Evolutionary conservation across 768 basidiomycete genomes (phyloP).

Genomic region (Leccinum olivaceopallidum): DNA sequence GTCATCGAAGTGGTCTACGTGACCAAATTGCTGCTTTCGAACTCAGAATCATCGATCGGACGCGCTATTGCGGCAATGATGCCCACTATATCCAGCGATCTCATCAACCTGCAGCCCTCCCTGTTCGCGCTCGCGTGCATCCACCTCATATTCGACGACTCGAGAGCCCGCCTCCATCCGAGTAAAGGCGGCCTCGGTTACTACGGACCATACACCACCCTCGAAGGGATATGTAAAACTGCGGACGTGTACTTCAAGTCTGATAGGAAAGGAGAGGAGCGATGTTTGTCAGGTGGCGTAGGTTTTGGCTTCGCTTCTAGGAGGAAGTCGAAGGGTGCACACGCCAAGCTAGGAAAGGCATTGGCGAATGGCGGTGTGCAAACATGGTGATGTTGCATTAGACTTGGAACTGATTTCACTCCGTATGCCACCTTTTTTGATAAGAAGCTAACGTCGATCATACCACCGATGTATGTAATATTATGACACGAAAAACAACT

Average conservation of each 20-base stretch:
- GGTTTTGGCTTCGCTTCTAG: constrained; percentile 38
- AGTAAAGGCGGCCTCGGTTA: constrained; percentile 66
- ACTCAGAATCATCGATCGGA: constrained; percentile 29
- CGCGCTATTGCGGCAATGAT: constrained; percentile 39
- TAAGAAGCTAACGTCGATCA: not conserved
- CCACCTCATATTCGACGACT: constrained; percentile 65
- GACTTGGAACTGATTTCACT: constrained; percentile 16
- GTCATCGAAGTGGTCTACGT: constrained; percentile 58
- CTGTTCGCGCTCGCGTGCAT: constrained; percentile 53
- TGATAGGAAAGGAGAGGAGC: constrained; percentile 38
- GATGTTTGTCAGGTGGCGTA: constrained; percentile 46
- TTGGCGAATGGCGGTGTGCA: constrained; percentile 21
- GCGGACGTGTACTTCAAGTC: constrained; percentile 45
- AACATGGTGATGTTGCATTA: constrained; percentile 16
- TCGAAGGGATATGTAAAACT: constrained; percentile 59
- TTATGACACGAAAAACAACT: not conserved
- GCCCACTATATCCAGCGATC: constrained; percentile 47
- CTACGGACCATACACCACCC: constrained; percentile 54
- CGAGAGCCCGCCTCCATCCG: constrained; percentile 56
- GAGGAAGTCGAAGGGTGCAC: constrained; percentile 31
- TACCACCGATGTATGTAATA: not conserved
- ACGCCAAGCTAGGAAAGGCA: constrained; percentile 29
- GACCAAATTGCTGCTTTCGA: constrained; percentile 41
- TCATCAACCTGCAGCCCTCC: constrained; percentile 59
- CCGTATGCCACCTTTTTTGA: not conserved